Base-by-base conservation (phyloP, 192 early-diverging fungal species). In the Podochytrium sp. region DNA sequence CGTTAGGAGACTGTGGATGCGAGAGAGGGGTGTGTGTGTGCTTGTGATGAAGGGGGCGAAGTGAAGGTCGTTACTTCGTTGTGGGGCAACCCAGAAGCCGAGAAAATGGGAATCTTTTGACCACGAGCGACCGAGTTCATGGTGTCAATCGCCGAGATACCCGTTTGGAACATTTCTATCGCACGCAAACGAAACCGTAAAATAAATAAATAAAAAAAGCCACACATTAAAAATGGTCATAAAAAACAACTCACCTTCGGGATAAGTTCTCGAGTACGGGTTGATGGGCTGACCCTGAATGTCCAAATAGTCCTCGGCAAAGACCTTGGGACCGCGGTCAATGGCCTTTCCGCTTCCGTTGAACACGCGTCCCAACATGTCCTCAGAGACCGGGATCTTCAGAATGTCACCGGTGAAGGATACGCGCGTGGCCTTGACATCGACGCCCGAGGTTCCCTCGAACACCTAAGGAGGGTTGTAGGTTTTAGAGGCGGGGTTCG, bases 71-170 rank as follows among this genome's bases (percentile, higher is more conserved):
- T 25, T 79, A 93, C 92, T 78, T 99, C 97, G 82, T 99, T 99
- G 83, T 99, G 97, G 33, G 97, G 97, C 55, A 99, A 80, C 77
- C 97, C 97, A 73, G 96, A 90, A 32, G 97, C 96, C 40, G 97
- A 99, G 89, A 99, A 99, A 70, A 99, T 99, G 39, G 97, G 97
- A 75, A 99, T 99, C 89, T 99, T 99, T 82, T 99, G 97, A n/a
- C 97, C 97, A 87, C 97, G 94, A 37, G 97, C 97, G 88, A 99
- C 97, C 23, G 96, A 98, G 88, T 98, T 98, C 97, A 99, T 99
- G 52, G 96, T 97, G 76, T 99, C 97, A 66, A 99, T 99, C 53
- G 97, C 93, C 62, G 96, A 98, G 65, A 99, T 93, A 77, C 97
- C 97, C 12, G 97, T 99, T 82, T 99, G 97, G 71, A 99, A 97